Base-by-base conservation (phyloP, 345 rosid genomes). In the Hypericum perforatum region DNA sequence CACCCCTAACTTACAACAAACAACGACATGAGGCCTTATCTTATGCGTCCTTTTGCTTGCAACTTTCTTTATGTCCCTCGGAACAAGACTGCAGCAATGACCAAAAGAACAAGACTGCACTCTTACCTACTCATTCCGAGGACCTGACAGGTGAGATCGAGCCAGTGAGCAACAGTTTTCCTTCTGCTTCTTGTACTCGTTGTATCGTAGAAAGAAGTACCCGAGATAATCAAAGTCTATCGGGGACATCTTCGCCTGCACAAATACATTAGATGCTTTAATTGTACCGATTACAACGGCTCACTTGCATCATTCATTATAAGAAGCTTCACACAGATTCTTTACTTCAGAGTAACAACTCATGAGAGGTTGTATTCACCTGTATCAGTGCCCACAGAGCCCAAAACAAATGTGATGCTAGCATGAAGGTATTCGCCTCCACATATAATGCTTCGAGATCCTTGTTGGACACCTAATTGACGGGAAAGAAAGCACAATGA, bases 371-470 rank as follows among this genome's bases (percentile, higher is more conserved):
- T 37, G 36, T 5, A 5, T 12, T 57, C 67, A 87, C 98, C 96
- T 91, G 98, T 62, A 92, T 92, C 49, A 92, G 65, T 1, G 89
- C 94, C 98, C 98, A 92, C 59, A 85, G 63, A 6, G 97, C 94
- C 98, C 97, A 92, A 67, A 69, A 76, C 49, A 92, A 40, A 75
- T 92, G 95, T 14, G 96, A 75, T 47, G 94, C 94, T 64, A 88
- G 57, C 76, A 75, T 83, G 66, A 63, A 88, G 4, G 81, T 78
- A 54, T 83, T 85, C 54, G 94, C 1, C 80, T 92, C 96, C 0
- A 83, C 55, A 16, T 70, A 74, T 9, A 85, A 75, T 39, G 81
- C 70, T 68, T 83, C 81, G 4, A 92, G 69, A 57, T 88, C 95
- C 59, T 52, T 58, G n/a, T 63, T 71, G 5, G 79, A 48, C 43